These are phyloP conservation scores for Backusella sp. DNA, from an alignment of 192 early-diverging fungal genomes.

Conservation along the genomic window DNA sequence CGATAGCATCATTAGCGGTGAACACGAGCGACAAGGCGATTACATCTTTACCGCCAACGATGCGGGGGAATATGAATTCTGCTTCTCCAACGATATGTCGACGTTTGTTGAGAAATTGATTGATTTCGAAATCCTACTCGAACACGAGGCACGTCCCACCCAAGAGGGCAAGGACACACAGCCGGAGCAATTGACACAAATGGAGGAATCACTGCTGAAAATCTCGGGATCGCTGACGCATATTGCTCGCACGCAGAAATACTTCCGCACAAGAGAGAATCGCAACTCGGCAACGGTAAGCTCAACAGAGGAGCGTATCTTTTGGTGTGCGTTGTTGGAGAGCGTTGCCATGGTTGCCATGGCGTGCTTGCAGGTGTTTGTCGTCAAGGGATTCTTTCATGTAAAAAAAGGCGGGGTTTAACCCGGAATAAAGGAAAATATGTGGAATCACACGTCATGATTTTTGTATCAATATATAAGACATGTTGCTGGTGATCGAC, in stretches of 20 bases:
- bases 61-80: conserved; percentile 91
- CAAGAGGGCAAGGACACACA: conserved; percentile 32
- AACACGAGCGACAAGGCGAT: conserved; percentile 92
- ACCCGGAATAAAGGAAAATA: conserved; percentile 5
- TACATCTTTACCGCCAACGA: conserved; percentile 86
- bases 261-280: conserved; percentile 88
- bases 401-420: conserved; percentile 55
- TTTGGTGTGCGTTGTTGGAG: conserved; percentile 89
- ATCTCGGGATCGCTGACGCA: conserved; percentile 61
- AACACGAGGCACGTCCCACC: conserved; percentile 70
- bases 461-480: not conserved
- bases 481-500: not conserved
- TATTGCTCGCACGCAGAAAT: conserved; percentile 82
- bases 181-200: conserved; percentile 53
- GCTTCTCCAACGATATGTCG: conserved; percentile 94
- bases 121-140: conserved; percentile 93
- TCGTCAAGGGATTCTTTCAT: conserved; percentile 90
- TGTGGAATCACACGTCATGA: not conserved
- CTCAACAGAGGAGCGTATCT: conserved; percentile 83
- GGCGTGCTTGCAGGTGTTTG: conserved; percentile 87
- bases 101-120: conserved; percentile 94
- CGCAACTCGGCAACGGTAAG: conserved; percentile 87
- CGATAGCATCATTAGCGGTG: conserved; percentile 68
- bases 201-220: conserved; percentile 58
- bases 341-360: conserved; percentile 77